Conservation (phyloP, 495 filamentous ascomycete genomes). For the Trichocladium uniseriatum region DNA sequence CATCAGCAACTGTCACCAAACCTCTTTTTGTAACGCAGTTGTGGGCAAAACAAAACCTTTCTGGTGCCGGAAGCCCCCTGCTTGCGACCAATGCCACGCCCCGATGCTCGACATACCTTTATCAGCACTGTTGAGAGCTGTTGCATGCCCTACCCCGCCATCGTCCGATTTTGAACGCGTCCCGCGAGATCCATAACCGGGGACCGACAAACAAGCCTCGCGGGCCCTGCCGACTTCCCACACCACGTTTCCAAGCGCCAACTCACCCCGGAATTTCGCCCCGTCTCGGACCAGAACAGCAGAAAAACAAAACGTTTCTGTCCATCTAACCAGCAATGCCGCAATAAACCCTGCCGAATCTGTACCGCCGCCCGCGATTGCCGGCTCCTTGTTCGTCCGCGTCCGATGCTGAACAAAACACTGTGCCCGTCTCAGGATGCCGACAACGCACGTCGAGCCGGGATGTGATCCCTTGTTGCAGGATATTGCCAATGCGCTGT, state of each 20-base stretch:
- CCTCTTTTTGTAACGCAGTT: no score
- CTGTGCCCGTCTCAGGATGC: slow-evolving; percentile 32
- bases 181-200: background rate
- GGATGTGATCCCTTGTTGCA: slow-evolving; percentile 45
- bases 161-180: slow-evolving; percentile 9
- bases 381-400: background rate
- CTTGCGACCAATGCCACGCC: background rate
- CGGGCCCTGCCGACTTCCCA: background rate
- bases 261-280: no score
- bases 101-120: background rate
- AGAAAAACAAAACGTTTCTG: background rate
- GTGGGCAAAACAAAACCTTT: no score
- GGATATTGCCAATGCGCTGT: slow-evolving; percentile 50
- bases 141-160: slow-evolving; percentile 5
- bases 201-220: background rate
- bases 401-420: background rate
- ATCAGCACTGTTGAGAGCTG: background rate
- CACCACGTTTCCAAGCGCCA: background rate
- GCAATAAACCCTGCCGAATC: background rate
- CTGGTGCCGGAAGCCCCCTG: no score
- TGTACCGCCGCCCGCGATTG: background rate
- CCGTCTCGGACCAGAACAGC: no score
- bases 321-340: background rate
- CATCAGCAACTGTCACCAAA: no score
- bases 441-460: slow-evolving; percentile 44